Evolutionary conservation across 352 stramenopile species (phyloP).

Genomic region (Pythium insidiosum): DNA sequence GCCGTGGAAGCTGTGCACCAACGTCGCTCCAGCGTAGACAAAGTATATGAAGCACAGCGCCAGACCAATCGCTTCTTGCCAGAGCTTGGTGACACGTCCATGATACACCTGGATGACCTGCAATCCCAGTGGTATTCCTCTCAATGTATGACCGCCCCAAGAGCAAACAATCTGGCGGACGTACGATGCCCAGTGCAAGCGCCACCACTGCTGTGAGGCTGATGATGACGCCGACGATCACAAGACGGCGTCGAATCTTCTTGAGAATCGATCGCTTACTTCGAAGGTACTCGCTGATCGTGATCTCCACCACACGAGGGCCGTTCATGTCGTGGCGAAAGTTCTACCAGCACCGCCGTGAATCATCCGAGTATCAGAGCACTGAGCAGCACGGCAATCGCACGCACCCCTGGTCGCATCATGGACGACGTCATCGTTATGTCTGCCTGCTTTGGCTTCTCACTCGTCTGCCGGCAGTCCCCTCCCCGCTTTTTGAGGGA

Average conservation of each 20-base stretch:
- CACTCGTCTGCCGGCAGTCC: too few species aligned
- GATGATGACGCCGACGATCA: conserved; percentile 51
- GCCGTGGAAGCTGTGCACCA: conserved; percentile 49
- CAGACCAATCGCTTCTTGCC: conserved; percentile 18
- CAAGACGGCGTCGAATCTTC: conserved; percentile 58
- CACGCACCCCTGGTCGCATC: conserved; percentile 52
- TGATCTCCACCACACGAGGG: conserved; percentile 59
- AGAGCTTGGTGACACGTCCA: conserved; percentile 40
- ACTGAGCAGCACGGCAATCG: too few species aligned
- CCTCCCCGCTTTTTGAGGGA: too few species aligned
- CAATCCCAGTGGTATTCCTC: background rate
- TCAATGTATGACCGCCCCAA: background rate
- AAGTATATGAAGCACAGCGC: conserved; percentile 58
- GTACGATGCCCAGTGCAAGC: conserved; percentile 43
- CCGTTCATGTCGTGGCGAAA: conserved; percentile 59
- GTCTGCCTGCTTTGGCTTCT: conserved; percentile 1
- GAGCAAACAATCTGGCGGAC: background rate
- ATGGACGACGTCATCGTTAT: conserved; percentile 30
- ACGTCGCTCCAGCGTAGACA: conserved; percentile 33
- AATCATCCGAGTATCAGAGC: too few species aligned
- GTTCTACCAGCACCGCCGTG: too few species aligned
- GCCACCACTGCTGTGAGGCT: conserved; percentile 30
- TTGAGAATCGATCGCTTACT: conserved; percentile 67
- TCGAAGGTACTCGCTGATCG: conserved; percentile 60
- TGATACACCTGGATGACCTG: conserved; percentile 49